A percentile compares a stretch with the other conserved stretches of the same genome.
Conservation (phyloP, 116 monocot species). For the Trichopus zeylanicus region DNA sequence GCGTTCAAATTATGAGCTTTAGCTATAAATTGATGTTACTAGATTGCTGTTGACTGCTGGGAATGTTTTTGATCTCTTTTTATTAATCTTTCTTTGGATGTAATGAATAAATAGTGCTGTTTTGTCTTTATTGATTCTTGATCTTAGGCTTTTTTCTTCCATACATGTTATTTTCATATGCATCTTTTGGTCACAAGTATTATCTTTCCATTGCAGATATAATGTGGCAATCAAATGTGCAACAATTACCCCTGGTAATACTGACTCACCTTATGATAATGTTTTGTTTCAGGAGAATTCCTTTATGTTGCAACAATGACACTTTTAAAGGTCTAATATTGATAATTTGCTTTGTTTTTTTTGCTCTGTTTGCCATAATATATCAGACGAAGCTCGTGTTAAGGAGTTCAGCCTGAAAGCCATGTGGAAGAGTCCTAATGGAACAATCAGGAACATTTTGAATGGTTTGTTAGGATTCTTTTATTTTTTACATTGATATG, state of each 20-base stretch:
- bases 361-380: background rate
- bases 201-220: conserved; percentile 41
- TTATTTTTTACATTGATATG: background rate
- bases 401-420: conserved; percentile 86
- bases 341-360: background rate
- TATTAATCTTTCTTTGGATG: background rate
- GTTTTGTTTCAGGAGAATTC: background rate
- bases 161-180: too few species aligned
- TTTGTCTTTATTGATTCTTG: too few species aligned
- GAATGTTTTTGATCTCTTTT: background rate
- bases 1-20: too few species aligned
- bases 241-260: conserved; percentile 93
- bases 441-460: conserved; percentile 93
- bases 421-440: conserved; percentile 98
- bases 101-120: too few species aligned
- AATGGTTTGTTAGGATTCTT: conserved; percentile 41
- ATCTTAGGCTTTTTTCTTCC: too few species aligned
- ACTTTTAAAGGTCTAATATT: background rate
- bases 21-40: background rate
- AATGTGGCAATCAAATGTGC: conserved; percentile 99
- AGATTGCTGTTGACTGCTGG: background rate
- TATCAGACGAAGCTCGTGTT: conserved; percentile 73
- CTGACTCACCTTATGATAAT: background rate
- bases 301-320: background rate
- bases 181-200: background rate